Evolutionary conservation across 306 rosid genomes (phyloP).

Genomic region (Ammopiptanthus mongolicus): DNA sequence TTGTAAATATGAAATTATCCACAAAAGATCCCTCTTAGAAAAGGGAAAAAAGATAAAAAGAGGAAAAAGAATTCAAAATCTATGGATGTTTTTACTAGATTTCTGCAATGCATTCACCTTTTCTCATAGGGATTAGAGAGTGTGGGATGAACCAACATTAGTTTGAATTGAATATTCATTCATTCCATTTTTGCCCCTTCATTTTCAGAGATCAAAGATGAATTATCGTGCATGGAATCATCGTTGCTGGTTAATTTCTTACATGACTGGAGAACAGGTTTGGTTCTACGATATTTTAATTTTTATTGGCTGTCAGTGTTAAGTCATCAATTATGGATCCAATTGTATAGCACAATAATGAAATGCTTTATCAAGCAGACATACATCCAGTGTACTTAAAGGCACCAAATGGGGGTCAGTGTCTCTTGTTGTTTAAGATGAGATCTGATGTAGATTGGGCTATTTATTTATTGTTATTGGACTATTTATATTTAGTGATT

Average conservation of each 20-base stretch:
- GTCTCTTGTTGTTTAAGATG: too few species aligned
- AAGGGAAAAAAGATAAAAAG: background rate
- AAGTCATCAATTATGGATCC: background rate
- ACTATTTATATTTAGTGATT: too few species aligned
- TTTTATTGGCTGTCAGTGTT: background rate
- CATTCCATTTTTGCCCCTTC: slow-evolving; percentile 14
- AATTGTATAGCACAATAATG: background rate
- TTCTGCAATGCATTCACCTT: background rate
- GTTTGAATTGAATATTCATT: slow-evolving; percentile 14
- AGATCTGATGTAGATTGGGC: too few species aligned
- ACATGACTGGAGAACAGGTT: slow-evolving; percentile 72
- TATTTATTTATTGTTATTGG: too few species aligned
- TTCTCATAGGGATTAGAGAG: background rate
- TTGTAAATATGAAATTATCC: background rate
- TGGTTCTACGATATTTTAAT: background rate
- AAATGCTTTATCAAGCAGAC: background rate
- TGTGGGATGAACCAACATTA: background rate
- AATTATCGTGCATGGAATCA: slow-evolving; percentile 96
- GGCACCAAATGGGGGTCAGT: too few species aligned
- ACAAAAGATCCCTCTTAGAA: background rate
- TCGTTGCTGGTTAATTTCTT: slow-evolving; percentile 74
- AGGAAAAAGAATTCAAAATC: background rate
- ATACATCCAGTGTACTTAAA: too few species aligned
- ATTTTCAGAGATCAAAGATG: slow-evolving; percentile 78
- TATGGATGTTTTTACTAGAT: slow-evolving; percentile 1